Conservation (phyloP, 2,329 filamentous ascomycete genomes). For the Talaromyces sp. region DNA sequence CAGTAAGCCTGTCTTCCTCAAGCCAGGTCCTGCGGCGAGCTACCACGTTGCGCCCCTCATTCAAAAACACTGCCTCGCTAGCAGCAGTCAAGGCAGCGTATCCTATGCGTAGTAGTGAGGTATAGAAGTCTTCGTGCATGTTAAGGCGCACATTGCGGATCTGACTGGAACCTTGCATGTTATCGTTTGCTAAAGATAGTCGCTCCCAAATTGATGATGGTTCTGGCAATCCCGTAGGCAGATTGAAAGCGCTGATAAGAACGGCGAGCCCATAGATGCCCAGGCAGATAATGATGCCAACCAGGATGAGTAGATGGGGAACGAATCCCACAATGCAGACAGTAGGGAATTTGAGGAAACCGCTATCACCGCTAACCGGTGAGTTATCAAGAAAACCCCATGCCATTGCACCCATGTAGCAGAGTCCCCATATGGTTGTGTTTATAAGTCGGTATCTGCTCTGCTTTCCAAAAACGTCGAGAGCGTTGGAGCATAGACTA, state of each 20-base stretch:
- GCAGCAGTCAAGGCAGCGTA: conserved; percentile 88
- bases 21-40: conserved; percentile 81
- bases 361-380: conserved; percentile 46
- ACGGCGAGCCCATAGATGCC: conserved; percentile 75
- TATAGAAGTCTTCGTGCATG: conserved; percentile 93
- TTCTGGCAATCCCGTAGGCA: conserved; percentile 50
- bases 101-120: conserved; percentile 76
- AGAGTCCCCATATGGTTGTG: conserved; percentile 83
- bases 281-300: conserved; percentile 71
- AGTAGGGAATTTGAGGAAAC: conserved; percentile 81
- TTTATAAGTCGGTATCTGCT: conserved; percentile 75
- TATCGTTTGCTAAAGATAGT: conserved; percentile 69
- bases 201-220: conserved; percentile 55
- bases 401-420: conserved; percentile 81
- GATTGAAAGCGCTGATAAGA: conserved; percentile 66
- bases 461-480: conserved; percentile 78
- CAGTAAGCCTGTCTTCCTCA: conserved; percentile 77
- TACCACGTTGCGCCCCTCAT: conserved; percentile 75
- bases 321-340: conserved; percentile 94
- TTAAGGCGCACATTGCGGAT: conserved; percentile 75
- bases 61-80: conserved; percentile 91
- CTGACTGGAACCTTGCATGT: conserved; percentile 88
- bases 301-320: conserved; percentile 81
- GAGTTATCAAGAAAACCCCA: conserved; percentile 62
- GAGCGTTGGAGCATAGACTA: conserved; percentile 75